Conservation (phyloP, 495 filamentous ascomycete genomes). For the Tuber calosporum region DNA sequence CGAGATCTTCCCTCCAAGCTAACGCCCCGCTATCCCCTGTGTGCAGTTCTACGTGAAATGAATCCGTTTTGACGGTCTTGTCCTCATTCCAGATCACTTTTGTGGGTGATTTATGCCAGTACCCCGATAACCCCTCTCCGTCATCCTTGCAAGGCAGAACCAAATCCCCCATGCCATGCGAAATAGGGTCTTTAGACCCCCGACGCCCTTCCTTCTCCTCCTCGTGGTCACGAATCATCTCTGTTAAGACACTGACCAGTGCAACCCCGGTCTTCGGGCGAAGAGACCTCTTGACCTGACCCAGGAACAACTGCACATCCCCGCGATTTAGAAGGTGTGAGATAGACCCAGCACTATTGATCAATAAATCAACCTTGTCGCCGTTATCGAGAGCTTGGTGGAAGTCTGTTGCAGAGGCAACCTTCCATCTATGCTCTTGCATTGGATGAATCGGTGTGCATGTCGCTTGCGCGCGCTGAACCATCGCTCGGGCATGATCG, state of each 20-base stretch:
- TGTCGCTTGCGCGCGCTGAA: constrained; percentile 8
- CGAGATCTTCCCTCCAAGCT: constrained; percentile 20
- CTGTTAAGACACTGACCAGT: constrained; percentile 15
- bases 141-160: constrained; percentile 5
- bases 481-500: constrained; percentile 15
- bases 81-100: constrained; percentile 8
- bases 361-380: constrained; percentile 8
- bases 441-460: not conserved
- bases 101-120: constrained; percentile 15
- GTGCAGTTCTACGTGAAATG: constrained; percentile 17
- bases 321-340: constrained; percentile 4
- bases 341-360: constrained; percentile 16
- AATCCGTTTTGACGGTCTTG: constrained; percentile 14
- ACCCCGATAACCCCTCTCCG: not conserved
- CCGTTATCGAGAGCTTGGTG: not conserved
- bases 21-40: not conserved
- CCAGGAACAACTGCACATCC: constrained; percentile 7
- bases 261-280: constrained; percentile 3
- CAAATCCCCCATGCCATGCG: not conserved
- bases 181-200: not conserved
- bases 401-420: constrained; percentile 15
- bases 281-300: constrained; percentile 3
- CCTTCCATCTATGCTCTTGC: constrained; percentile 3
- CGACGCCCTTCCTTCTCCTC: not conserved
- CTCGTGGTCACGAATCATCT: not conserved